These are phyloP conservation scores for Phoenix roebelenii DNA, from an alignment of 176 grass and related monocot genomes.

Conservation along the genomic window DNA sequence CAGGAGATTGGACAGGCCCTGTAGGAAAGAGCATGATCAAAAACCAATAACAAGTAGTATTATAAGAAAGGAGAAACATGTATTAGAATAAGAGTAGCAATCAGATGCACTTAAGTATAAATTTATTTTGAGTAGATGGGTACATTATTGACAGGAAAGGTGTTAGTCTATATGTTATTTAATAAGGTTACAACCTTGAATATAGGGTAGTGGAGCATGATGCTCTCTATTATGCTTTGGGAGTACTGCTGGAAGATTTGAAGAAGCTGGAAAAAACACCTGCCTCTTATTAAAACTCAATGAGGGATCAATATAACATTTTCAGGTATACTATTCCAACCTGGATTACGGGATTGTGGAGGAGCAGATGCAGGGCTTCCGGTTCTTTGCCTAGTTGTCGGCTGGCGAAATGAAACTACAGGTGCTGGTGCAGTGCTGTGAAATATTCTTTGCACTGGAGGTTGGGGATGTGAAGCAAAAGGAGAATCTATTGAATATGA, in stretches of 20 bases:
- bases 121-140: conserved; percentile 21
- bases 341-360: conserved; percentile 29
- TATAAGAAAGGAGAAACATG: conserved; percentile 8
- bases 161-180: neutral
- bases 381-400: conserved; percentile 11
- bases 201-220: conserved; percentile 17
- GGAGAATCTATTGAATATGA: conserved; percentile 28
- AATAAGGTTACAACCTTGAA: conserved; percentile 17
- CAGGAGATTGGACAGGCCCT: conserved; percentile 40
- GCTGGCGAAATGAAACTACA: conserved; percentile 25
- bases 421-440: conserved; percentile 44
- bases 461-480: conserved; percentile 24
- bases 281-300: conserved; percentile 12
- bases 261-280: conserved; percentile 31
- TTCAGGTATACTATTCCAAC: conserved; percentile 28
- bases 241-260: conserved; percentile 23
- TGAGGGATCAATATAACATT: neutral
- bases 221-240: conserved; percentile 19
- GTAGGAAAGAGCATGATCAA: conserved; percentile 26
- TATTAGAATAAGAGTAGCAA: neutral
- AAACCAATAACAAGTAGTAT: conserved; percentile 2
- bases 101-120: conserved; percentile 12
- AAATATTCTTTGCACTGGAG: conserved; percentile 17
- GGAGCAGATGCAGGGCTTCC: conserved; percentile 43
- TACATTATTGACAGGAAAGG: conserved; percentile 3